Evolutionary conservation across 352 stramenopile genomes (phyloP).

Genomic region (Pythium folliculosum): DNA sequence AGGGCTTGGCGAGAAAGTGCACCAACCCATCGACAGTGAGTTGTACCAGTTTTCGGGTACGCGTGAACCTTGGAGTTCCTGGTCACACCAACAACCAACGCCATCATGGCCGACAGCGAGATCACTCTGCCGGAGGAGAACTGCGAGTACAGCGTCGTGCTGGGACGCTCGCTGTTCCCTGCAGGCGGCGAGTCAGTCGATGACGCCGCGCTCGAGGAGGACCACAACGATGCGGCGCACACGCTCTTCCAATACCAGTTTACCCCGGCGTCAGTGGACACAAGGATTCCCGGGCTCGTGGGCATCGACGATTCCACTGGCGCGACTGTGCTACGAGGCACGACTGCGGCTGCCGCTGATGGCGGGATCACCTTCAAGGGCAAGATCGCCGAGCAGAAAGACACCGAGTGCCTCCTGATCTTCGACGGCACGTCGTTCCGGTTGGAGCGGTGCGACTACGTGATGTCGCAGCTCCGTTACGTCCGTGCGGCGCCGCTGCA

Average conservation of each 20-base stretch:
- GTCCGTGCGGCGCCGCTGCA: slow-evolving; percentile 44
- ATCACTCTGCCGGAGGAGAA: slow-evolving; percentile 39
- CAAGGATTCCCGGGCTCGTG: slow-evolving; percentile 61
- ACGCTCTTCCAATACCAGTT: slow-evolving; percentile 84
- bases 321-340: slow-evolving; percentile 69
- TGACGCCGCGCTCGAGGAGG: neutral
- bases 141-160: slow-evolving; percentile 52
- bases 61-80: neutral
- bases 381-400: slow-evolving; percentile 75
- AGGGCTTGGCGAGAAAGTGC: slow-evolving; percentile 5
- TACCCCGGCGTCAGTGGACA: slow-evolving; percentile 78
- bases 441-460: slow-evolving; percentile 68
- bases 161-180: slow-evolving; percentile 46
- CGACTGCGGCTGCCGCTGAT: slow-evolving; percentile 19
- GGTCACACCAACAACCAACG: neutral
- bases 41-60: slow-evolving; percentile 15
- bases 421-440: slow-evolving; percentile 73
- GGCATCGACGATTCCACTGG: slow-evolving; percentile 57
- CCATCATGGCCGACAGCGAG: slow-evolving; percentile 12
- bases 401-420: slow-evolving; percentile 80
- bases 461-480: slow-evolving; percentile 74
- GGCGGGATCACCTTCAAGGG: slow-evolving; percentile 81
- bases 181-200: neutral
- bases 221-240: slow-evolving; percentile 33
- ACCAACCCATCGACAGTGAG: neutral